Base-by-base conservation (phyloP, 2,329 filamentous ascomycete genomes). In the Colletotrichum chrysophilum region DNA sequence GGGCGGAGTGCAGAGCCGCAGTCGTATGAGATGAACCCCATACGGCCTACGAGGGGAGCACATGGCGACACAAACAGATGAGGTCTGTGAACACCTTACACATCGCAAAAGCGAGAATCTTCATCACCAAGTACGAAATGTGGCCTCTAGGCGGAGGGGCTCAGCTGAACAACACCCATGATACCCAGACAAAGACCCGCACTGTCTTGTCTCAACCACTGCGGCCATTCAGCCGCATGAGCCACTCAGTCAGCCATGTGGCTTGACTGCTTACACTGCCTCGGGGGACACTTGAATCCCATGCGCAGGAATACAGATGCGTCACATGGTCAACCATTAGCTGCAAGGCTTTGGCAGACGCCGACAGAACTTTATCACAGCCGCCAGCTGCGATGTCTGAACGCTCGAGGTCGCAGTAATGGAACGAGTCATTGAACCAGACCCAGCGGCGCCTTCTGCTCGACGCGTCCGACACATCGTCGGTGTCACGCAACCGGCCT, bases 171-270 rank as follows among this genome's bases (percentile, higher is more conserved):
- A 61, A 64, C 48, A 48, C 14, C 21, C 68, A 72, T 64, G 73
- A 75, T 75, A 75, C 73, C 73, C 73, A 38, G 61, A 70, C 56
- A 32, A 75, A 72, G 69, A 55, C 43, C 62, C 72, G 36, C 38
- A 34, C 38, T 67, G 69, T 52, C 62, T 75, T 34, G 28, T 70
- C 26, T n/a, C 67, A 65, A 62, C n/a, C 16, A 21, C 13, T 28
- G 30, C 48, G 48, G 26, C 21, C 28, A n/a, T 32, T 14, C 38
- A 32, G 26, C 38, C 64, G 18, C 26, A 18, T n/a, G 28, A 28
- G 38, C 36, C 16, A 55, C 38, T 21, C 64, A 52, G 43, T 30
- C 64, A 52, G 64, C 24, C 16, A 32, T 55, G 64, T 28, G 38
- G 64, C 43, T 52, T 13, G n/a, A 13, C 38, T 30, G 28, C 24